These are phyloP conservation scores for Penicillium oxalicum DNA, from an alignment of 2,329 filamentous ascomycete species.

Conservation along the genomic window DNA sequence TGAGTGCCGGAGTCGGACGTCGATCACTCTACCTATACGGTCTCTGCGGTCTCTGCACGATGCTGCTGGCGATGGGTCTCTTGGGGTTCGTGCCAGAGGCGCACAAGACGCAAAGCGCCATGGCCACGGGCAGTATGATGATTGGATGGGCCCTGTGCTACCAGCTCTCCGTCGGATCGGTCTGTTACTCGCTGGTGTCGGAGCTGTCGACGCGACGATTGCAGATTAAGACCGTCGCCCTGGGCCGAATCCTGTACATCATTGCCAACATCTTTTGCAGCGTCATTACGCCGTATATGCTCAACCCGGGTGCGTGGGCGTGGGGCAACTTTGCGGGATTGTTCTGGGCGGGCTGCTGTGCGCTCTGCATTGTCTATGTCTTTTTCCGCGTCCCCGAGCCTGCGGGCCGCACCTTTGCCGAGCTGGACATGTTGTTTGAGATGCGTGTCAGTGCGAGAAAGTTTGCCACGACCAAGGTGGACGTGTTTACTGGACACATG, in stretches of 20 bases:
- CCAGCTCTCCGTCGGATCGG: conserved; percentile 80
- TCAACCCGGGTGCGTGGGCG: conserved; percentile 79
- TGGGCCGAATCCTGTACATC: conserved; percentile 75
- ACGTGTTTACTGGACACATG: conserved; percentile 43
- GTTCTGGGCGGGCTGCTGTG: conserved; percentile 79
- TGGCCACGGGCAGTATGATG: conserved; percentile 83
- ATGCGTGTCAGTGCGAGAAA: conserved; percentile 63
- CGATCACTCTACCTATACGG: conserved; percentile 71
- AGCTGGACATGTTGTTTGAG: conserved; percentile 81
- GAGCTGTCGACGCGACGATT: conserved; percentile 77
- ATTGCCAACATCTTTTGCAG: conserved; percentile 74
- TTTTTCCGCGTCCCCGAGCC: conserved; percentile 80
- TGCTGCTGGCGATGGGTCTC: conserved; percentile 81
- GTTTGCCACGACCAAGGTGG: conserved; percentile 55
- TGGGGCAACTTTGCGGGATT: conserved; percentile 85
- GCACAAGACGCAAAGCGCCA: conserved; percentile 55
- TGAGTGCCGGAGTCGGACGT: conserved; percentile 68
- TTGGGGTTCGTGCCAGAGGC: conserved; percentile 63
- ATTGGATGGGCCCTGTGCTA: conserved; percentile 75
- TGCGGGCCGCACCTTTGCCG: conserved; percentile 71
- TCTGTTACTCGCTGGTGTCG: conserved; percentile 81
- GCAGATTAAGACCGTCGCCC: conserved; percentile 85
- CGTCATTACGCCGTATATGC: conserved; percentile 84
- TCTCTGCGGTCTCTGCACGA: conserved; percentile 63
- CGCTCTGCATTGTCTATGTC: conserved; percentile 72